Evolutionary conservation across 495 filamentous ascomycete species (phyloP).

Genomic region (Monascus purpureus): DNA sequence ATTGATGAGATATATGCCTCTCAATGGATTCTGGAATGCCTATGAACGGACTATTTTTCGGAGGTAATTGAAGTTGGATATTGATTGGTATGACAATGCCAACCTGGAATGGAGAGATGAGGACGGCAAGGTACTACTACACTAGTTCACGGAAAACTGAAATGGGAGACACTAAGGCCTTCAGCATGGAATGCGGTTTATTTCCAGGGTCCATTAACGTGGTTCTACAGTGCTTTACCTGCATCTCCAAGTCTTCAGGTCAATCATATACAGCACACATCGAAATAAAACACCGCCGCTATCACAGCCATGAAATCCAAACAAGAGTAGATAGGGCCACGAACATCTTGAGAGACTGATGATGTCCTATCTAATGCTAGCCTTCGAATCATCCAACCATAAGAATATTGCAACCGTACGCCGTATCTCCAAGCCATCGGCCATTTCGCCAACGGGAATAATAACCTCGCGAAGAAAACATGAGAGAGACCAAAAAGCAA

Average conservation of each 20-base stretch:
- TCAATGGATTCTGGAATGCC: too few species aligned
- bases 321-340: background rate
- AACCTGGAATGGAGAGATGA: too few species aligned
- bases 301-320: constrained; percentile 1
- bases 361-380: constrained; percentile 6
- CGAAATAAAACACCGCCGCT: constrained; percentile 3
- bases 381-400: constrained; percentile 7
- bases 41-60: too few species aligned
- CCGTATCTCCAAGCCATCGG: constrained; percentile 2
- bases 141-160: too few species aligned
- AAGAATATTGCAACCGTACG: constrained; percentile 5
- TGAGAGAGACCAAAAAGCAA: background rate
- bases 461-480: too few species aligned
- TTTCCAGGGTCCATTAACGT: background rate
- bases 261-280: constrained; percentile 13
- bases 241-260: background rate
- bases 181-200: too few species aligned
- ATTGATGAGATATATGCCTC: too few species aligned
- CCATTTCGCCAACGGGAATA: background rate
- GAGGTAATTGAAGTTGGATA: too few species aligned
- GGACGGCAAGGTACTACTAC: too few species aligned
- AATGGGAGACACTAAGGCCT: too few species aligned
- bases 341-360: constrained; percentile 3
- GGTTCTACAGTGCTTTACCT: background rate
- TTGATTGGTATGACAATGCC: too few species aligned